Evolutionary conservation across 2,329 filamentous ascomycete species (phyloP).

Genomic region (Chaetomium sp.): DNA sequence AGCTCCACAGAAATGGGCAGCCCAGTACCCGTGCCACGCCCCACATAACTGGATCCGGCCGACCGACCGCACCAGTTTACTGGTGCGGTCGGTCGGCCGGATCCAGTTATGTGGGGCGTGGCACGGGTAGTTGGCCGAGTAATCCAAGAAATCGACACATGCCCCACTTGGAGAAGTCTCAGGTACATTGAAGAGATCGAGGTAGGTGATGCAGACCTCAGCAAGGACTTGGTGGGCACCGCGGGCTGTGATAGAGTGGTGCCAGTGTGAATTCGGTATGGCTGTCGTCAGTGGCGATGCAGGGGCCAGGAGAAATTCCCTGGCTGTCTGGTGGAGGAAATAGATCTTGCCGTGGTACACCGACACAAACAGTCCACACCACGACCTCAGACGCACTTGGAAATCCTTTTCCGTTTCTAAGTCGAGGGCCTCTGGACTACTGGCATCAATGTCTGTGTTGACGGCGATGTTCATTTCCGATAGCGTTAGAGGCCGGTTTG

Average conservation of each 20-base stretch:
- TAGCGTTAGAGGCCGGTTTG: conserved; percentile 24
- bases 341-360: conserved; percentile 28
- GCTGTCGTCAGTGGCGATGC: not conserved
- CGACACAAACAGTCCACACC: conserved; percentile 39
- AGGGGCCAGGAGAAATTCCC: conserved; percentile 38
- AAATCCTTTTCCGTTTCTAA: conserved; percentile 31
- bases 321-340: conserved; percentile 40
- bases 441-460: not conserved
- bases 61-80: too few species aligned
- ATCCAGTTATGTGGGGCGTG: too few species aligned
- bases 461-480: conserved; percentile 31
- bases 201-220: not conserved
- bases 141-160: not conserved
- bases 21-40: too few species aligned
- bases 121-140: not conserved
- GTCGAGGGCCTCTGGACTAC: conserved; percentile 7
- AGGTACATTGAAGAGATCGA: not conserved
- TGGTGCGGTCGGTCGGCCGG: too few species aligned
- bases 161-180: not conserved
- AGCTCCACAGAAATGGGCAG: not conserved
- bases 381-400: conserved; percentile 28
- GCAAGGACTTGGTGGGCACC: not conserved
- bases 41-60: too few species aligned
- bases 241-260: not conserved
- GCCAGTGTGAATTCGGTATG: not conserved